Evolutionary conservation across 805 yeast genomes (phyloP), one percentile per base, ranked within the genome.

Genomic region (Ogataea siamensis): DNA sequence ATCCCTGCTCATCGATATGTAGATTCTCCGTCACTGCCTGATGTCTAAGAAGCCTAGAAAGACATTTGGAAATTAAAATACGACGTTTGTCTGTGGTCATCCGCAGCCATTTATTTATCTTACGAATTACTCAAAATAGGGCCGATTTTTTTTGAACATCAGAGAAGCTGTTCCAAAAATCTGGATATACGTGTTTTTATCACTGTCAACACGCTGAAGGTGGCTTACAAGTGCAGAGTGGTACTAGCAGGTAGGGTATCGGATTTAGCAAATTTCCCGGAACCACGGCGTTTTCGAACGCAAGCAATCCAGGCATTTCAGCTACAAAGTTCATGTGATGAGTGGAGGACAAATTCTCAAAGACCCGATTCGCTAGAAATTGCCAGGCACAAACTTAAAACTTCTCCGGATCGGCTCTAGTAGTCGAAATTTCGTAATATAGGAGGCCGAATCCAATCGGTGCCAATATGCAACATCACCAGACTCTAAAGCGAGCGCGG

Each of bases 41-140:
- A 55, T 91, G 99, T n/a, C 99, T 69, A 1, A 91, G 71, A 2
- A 93, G 65, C 49, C 83, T 80, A 5, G 95, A 74, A 20, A 93
- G 64, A 0, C 85, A 68, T 47, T 85, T 85, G 5, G 96, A 87
- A 12, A 88, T 78, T 2, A 27, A n/a, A 2, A 39, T 24, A 10
- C 24, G 21, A 26, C 48, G 35, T 24, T 21, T 39, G 2, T 29
- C 26, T 13, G 17, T 17, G 17, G 32, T 18, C 30, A 28, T 39
- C 6, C 14, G n/a, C n/a, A 9, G n/a, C 10, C 5, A 30, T 29
- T 19, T 12, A 21, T 21, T 21, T 17, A 25, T 32, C 36, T 32
- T 14, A 9, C 12, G 18, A 24, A 32, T 32, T 32, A 32, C 28
- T 24, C 21, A 17, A 9, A 24, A 24, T n/a, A 27, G 29, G 16